Conservation (phyloP, 106 monocot genomes). For the Acorus gramineus region DNA sequence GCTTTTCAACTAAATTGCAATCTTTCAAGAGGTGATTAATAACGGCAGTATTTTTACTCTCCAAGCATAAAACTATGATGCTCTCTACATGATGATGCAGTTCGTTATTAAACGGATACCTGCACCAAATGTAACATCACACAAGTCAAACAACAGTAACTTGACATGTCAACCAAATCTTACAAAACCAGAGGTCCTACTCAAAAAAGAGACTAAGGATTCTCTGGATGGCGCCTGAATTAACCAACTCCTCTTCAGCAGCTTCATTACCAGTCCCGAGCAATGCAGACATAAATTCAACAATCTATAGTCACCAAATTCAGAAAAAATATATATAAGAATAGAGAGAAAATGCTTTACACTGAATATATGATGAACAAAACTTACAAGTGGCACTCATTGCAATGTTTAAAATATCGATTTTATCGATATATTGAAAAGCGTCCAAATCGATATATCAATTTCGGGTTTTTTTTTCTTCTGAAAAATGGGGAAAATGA, state of each 20-base stretch:
- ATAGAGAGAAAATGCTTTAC: not conserved
- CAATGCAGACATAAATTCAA: slow-evolving; percentile 39
- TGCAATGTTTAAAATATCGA: no score
- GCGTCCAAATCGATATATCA: no score
- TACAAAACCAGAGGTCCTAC: slow-evolving; percentile 15
- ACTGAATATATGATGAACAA: no score
- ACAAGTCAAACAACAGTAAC: not conserved
- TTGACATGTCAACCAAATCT: not conserved
- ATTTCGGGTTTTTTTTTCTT: no score
- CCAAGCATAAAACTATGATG: slow-evolving; percentile 26
- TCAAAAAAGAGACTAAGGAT: slow-evolving; percentile 43
- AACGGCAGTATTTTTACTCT: slow-evolving; percentile 26
- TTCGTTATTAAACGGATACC: slow-evolving; percentile 53
- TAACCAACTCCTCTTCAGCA: slow-evolving; percentile 24
- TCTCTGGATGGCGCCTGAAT: slow-evolving; percentile 29
- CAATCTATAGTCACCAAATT: slow-evolving; percentile 19
- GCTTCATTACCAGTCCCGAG: slow-evolving; percentile 35
- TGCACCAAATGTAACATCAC: slow-evolving; percentile 1
- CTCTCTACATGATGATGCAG: slow-evolving; percentile 46
- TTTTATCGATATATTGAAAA: no score
- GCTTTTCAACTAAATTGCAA: slow-evolving; percentile 29
- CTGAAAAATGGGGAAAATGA: no score
- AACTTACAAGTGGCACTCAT: no score
- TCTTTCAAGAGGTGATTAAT: slow-evolving; percentile 36
- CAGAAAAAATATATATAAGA: not conserved